phyloP scores from a whole-genome alignment of 2,329 filamentous ascomycete species.

The Geosmithia morbida region DNA sequence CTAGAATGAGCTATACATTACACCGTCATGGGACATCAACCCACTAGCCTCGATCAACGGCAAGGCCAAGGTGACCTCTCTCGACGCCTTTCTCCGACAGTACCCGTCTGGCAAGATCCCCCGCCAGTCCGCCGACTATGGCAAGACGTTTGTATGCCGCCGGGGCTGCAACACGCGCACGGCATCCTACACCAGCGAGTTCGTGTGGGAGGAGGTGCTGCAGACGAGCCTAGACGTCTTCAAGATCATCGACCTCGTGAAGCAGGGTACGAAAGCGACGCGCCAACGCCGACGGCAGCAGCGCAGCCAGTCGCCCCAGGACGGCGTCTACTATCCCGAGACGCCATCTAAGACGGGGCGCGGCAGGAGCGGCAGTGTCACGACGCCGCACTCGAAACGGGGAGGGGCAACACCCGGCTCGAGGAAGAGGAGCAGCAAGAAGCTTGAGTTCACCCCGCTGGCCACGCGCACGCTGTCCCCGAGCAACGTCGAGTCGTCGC shows the following conservation, averaged over 20 bases:
- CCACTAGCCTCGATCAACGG: constrained; percentile 82
- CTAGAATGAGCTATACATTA: constrained; percentile 85
- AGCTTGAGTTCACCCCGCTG: constrained; percentile 89
- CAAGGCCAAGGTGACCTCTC: constrained; percentile 68
- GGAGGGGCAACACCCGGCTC: constrained; percentile 15
- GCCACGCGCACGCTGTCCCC: constrained; percentile 75
- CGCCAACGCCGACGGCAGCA: constrained; percentile 13
- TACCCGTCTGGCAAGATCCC: constrained; percentile 68
- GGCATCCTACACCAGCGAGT: constrained; percentile 83
- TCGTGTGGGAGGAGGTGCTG: constrained; percentile 80
- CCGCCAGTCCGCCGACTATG: constrained; percentile 56
- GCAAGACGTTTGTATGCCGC: constrained; percentile 81
- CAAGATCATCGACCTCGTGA: constrained; percentile 50
- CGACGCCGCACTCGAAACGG: constrained; percentile 15
- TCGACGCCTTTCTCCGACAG: constrained; percentile 46
- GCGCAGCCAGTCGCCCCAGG: constrained; percentile 16
- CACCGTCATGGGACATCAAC: constrained; percentile 75
- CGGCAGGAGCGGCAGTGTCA: constrained; percentile 6
- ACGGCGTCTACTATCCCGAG: constrained; percentile 18
- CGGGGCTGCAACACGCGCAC: constrained; percentile 81
- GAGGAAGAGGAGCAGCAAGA: constrained; percentile 36
- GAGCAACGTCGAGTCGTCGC: constrained; percentile 60
- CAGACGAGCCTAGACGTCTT: constrained; percentile 49
- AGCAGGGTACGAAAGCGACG: constrained; percentile 58
- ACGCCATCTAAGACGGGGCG: constrained; percentile 21